Evolutionary conservation across 2,329 filamentous ascomycete species (phyloP).

Genomic region (Clarireedia hainanense): DNA sequence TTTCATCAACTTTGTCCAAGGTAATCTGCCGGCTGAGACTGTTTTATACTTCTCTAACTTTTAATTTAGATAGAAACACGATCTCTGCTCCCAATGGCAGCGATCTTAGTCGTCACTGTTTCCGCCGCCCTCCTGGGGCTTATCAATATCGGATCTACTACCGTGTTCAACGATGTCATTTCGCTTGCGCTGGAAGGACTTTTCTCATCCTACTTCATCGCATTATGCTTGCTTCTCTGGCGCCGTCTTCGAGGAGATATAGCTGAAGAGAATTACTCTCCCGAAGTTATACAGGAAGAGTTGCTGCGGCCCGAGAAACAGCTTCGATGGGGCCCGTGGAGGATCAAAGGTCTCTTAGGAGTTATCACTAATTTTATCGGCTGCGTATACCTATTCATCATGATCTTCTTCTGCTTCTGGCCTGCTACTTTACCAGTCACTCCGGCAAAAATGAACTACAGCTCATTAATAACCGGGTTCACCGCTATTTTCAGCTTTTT

Average conservation of each 20-base stretch:
- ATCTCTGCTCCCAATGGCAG: background rate
- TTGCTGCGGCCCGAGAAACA: background rate
- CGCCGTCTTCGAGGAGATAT: slow-evolving; percentile 4
- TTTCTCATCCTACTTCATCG: slow-evolving; percentile 34
- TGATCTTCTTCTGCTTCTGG: slow-evolving; percentile 37
- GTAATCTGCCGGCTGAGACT: background rate
- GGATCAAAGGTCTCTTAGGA: slow-evolving; percentile 31
- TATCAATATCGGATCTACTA: slow-evolving; percentile 42
- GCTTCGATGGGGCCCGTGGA: background rate
- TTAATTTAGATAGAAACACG: too few relatives aligned
- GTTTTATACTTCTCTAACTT: background rate
- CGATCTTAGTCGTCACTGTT: background rate
- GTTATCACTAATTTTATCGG: slow-evolving; percentile 35
- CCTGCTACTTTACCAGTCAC: slow-evolving; percentile 32
- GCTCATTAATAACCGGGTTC: slow-evolving; percentile 2
- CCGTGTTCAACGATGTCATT: slow-evolving; percentile 43
- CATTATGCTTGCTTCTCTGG: background rate
- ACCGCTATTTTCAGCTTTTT: slow-evolving; percentile 1
- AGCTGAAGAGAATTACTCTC: background rate
- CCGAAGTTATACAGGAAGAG: background rate
- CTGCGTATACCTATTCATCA: slow-evolving; percentile 35
- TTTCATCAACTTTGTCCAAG: slow-evolving; percentile 11
- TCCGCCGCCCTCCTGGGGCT: slow-evolving; percentile 10
- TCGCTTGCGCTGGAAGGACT: slow-evolving; percentile 39
- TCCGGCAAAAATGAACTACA: slow-evolving; percentile 38